Evolutionary conservation across 345 rosid genomes (phyloP).

Genomic region (Tarenaya hassleriana): DNA sequence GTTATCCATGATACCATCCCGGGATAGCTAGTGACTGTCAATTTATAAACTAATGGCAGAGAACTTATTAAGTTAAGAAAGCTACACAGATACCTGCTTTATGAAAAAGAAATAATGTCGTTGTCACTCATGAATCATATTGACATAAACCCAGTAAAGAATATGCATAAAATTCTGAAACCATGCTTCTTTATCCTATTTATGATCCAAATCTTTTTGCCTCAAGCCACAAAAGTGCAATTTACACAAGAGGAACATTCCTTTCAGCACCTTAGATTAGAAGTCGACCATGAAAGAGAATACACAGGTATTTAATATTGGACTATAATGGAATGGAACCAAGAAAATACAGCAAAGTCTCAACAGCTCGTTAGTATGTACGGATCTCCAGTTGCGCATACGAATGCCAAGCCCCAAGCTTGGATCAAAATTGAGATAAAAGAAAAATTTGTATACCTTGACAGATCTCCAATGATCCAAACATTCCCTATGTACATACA

Average conservation of each 20-base stretch:
- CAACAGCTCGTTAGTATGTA: too few relatives aligned
- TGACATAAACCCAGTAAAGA: too few relatives aligned
- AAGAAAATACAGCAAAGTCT: not conserved
- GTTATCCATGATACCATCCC: not conserved
- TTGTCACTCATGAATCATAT: constrained; percentile 1
- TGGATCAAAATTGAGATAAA: constrained; percentile 14
- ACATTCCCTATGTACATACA: constrained; percentile 96
- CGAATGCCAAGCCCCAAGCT: too few relatives aligned
- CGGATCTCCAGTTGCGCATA: too few relatives aligned
- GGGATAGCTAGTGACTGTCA: too few relatives aligned
- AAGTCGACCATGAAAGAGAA: too few relatives aligned
- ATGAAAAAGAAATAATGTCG: too few relatives aligned
- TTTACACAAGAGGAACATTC: constrained; percentile 1
- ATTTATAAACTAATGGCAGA: too few relatives aligned
- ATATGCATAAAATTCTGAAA: not conserved
- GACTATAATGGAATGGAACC: not conserved
- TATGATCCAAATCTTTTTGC: too few relatives aligned
- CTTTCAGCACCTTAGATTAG: not conserved
- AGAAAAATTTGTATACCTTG: constrained; percentile 39
- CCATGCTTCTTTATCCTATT: not conserved
- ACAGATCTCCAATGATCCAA: constrained; percentile 99
- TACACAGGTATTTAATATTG: not conserved
- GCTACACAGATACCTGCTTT: too few relatives aligned
- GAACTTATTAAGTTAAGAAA: too few relatives aligned
- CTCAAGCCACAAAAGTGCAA: not conserved